These are phyloP conservation scores for Clonostachys byssicola DNA, from an alignment of 2,329 filamentous ascomycete species.

Conservation along the genomic window DNA sequence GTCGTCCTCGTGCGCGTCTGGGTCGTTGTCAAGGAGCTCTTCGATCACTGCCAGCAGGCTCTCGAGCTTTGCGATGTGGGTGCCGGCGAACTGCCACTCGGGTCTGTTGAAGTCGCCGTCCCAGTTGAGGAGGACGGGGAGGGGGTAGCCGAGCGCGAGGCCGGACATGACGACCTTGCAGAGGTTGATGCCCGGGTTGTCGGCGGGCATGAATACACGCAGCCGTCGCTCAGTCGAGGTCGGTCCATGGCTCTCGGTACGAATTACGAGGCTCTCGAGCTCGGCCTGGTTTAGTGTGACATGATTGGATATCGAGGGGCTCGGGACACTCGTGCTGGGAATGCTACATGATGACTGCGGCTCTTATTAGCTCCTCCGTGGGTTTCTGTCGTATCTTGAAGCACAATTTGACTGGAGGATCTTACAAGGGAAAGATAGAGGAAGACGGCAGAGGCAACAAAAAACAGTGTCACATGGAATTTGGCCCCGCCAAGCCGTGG, in stretches of 20 bases:
- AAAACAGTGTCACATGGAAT: too few species aligned
- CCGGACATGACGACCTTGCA: constrained; percentile 32
- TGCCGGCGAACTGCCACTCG: constrained; percentile 28
- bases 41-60: constrained; percentile 21
- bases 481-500: too few species aligned
- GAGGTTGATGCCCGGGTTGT: constrained; percentile 26
- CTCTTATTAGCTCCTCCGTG: too few species aligned
- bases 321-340: too few species aligned
- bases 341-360: too few species aligned
- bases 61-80: constrained; percentile 30
- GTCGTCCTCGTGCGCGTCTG: constrained; percentile 17
- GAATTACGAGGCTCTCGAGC: neutral
- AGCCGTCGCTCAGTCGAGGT: constrained; percentile 13
- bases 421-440: too few species aligned
- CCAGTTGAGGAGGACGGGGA: constrained; percentile 30
- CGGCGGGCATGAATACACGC: constrained; percentile 31
- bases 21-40: constrained; percentile 13
- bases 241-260: neutral
- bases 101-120: constrained; percentile 27
- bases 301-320: too few species aligned
- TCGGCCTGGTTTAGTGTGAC: neutral
- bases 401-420: too few species aligned
- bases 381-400: too few species aligned
- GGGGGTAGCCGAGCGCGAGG: constrained; percentile 28
- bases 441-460: too few species aligned